phyloP scores from a whole-genome alignment of 768 basidiomycete genomes.

The Obba rivulosa region DNA sequence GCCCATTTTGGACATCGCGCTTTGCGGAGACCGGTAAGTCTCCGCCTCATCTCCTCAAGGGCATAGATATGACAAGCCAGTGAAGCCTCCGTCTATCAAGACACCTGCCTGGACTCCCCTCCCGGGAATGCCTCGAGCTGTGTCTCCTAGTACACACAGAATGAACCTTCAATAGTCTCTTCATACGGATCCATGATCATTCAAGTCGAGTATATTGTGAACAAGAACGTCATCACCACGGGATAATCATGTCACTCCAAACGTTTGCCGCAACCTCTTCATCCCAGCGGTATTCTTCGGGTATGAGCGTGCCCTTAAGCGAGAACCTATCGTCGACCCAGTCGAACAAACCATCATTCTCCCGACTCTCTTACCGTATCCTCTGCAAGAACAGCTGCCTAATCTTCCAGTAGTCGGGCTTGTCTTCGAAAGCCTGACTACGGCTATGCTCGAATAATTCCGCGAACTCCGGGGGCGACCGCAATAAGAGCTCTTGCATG shows the following conservation, averaged over 20 bases:
- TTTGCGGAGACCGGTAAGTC: slow-evolving; percentile 48
- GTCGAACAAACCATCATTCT: slow-evolving; percentile 7
- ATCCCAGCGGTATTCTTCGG: slow-evolving; percentile 6
- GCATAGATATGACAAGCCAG: slow-evolving; percentile 42
- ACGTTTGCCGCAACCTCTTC: no score
- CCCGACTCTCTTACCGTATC: slow-evolving; percentile 6
- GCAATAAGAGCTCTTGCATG: neutral
- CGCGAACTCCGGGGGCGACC: slow-evolving; percentile 11
- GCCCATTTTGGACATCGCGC: slow-evolving; percentile 50
- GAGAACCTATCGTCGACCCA: slow-evolving; percentile 1
- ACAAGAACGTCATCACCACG: no score
- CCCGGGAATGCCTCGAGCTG: slow-evolving; percentile 32
- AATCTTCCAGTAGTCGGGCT: slow-evolving; percentile 17
- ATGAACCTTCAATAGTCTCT: no score
- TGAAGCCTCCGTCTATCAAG: slow-evolving; percentile 34
- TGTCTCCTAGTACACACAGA: no score
- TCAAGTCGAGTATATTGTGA: no score
- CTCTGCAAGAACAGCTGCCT: slow-evolving; percentile 10
- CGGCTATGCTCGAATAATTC: slow-evolving; percentile 13
- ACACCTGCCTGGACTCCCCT: slow-evolving; percentile 34
- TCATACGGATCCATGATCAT: no score
- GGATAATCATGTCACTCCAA: no score
- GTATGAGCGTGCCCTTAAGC: slow-evolving; percentile 5
- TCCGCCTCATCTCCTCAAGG: neutral
- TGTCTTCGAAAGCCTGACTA: slow-evolving; percentile 13